Percentiles rank a stretch among this genome's conserved stretches.
Evolutionary conservation across 176 grass and related monocot species (phyloP).

Genomic region (Lolium rigidum): DNA sequence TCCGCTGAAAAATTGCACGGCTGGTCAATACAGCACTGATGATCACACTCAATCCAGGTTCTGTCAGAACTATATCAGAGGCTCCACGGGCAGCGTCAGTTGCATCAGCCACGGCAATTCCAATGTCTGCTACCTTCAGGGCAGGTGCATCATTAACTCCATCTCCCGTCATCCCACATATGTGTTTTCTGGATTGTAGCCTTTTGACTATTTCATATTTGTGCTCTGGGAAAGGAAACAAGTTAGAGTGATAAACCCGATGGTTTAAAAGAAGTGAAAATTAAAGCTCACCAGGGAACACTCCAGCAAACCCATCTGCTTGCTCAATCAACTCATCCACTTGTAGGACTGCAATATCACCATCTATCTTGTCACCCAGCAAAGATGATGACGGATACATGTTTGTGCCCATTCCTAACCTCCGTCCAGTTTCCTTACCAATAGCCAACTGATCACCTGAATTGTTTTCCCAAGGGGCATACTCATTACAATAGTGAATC

Average conservation of each 20-base stretch:
- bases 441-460: constrained; percentile 76
- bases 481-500: constrained; percentile 21
- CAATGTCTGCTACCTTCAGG: constrained; percentile 65
- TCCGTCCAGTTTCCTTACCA: constrained; percentile 68
- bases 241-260: constrained; percentile 31
- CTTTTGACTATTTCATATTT: constrained; percentile 72
- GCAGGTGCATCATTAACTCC: constrained; percentile 72
- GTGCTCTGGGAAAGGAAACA: constrained; percentile 54
- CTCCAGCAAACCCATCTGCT: constrained; percentile 68
- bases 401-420: constrained; percentile 68
- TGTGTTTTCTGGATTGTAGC: constrained; percentile 68
- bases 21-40: constrained; percentile 67
- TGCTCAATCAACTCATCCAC: constrained; percentile 65
- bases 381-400: constrained; percentile 74
- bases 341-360: constrained; percentile 54
- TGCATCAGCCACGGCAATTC: constrained; percentile 68
- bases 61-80: constrained; percentile 69
- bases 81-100: constrained; percentile 66
- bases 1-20: constrained; percentile 68
- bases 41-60: constrained; percentile 73
- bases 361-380: constrained; percentile 53
- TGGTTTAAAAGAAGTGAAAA: constrained; percentile 19
- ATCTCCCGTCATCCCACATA: constrained; percentile 75
- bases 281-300: constrained; percentile 55
- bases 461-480: constrained; percentile 19